phyloP scores from a whole-genome alignment of 2,329 filamentous ascomycete species.

The Cladosporium sp. region DNA sequence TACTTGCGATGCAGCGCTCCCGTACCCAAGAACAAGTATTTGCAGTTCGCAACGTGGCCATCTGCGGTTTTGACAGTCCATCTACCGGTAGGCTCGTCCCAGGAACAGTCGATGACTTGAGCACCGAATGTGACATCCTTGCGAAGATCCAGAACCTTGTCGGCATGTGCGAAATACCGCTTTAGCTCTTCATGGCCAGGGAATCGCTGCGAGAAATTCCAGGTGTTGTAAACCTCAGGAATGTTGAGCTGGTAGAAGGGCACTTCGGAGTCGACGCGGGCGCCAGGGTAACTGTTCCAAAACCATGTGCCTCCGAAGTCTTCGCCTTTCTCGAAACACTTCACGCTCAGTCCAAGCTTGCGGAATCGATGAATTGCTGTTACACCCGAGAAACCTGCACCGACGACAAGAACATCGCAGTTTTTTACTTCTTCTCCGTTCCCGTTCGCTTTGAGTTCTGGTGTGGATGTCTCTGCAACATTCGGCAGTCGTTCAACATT shows the following conservation, averaged over 20 bases:
- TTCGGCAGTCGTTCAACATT: slow-evolving; percentile 14
- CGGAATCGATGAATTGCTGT: slow-evolving; percentile 39
- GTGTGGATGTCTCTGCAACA: not conserved
- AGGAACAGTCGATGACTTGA: slow-evolving; percentile 54
- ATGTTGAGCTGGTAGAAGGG: slow-evolving; percentile 52
- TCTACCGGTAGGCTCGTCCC: slow-evolving; percentile 47
- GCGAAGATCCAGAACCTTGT: slow-evolving; percentile 55
- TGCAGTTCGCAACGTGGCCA: slow-evolving; percentile 32
- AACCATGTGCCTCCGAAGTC: slow-evolving; percentile 42
- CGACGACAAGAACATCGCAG: slow-evolving; percentile 35
- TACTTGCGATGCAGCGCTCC: slow-evolving; percentile 42
- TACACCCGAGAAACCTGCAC: slow-evolving; percentile 43
- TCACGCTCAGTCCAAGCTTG: slow-evolving; percentile 34
- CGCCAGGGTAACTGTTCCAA: slow-evolving; percentile 43
- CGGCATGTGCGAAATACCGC: slow-evolving; percentile 61
- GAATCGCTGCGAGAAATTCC: slow-evolving; percentile 51
- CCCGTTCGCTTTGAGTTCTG: not conserved
- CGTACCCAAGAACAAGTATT: slow-evolving; percentile 41
- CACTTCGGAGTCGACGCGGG: slow-evolving; percentile 48
- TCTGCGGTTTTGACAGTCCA: slow-evolving; percentile 55
- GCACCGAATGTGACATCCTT: slow-evolving; percentile 60
- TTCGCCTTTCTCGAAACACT: slow-evolving; percentile 39
- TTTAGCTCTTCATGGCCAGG: slow-evolving; percentile 47
- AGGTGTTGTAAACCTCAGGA: slow-evolving; percentile 51
- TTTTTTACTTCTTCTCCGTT: slow-evolving; percentile 2